These are phyloP conservation scores for Clitopilus passeckerianus DNA, from an alignment of 768 basidiomycete genomes.

Conservation along the genomic window DNA sequence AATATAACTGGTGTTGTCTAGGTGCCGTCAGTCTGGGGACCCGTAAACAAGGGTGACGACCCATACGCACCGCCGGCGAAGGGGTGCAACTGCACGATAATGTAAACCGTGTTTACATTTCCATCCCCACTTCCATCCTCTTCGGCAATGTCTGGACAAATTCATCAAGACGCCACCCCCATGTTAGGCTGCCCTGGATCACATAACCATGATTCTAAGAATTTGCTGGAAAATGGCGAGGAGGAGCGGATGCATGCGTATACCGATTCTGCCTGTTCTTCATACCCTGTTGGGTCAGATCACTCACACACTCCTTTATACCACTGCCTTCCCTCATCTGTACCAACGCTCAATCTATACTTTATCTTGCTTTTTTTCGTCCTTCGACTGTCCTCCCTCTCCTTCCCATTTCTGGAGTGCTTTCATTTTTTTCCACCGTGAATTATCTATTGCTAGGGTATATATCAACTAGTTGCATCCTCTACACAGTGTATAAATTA, in stretches of 20 bases:
- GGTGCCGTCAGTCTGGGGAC: conserved; percentile 95
- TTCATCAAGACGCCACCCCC: background rate
- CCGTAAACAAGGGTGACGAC: conserved; percentile 83
- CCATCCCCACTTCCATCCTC: background rate
- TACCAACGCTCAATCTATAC: background rate
- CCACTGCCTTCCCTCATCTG: conserved; percentile 9
- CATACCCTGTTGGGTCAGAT: background rate
- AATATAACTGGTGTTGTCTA: conserved; percentile 21
- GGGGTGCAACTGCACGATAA: conserved; percentile 68
- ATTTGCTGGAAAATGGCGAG: conserved; percentile 4
- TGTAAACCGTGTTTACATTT: conserved; percentile 37
- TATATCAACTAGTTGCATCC: background rate
- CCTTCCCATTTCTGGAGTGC: background rate
- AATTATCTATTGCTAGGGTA: background rate
- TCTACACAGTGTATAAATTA: background rate
- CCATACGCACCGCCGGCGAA: conserved; percentile 83
- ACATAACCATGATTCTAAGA: conserved; percentile 2
- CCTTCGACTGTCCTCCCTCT: background rate
- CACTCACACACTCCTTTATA: conserved; percentile 5
- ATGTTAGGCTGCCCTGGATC: background rate
- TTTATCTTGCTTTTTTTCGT: background rate
- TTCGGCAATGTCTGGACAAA: background rate
- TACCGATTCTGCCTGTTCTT: conserved; percentile 15
- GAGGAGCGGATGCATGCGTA: conserved; percentile 9
- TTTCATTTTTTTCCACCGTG: background rate